These are phyloP conservation scores for Mallotus japonicus DNA, from an alignment of 441 rosid genomes.

Conservation along the genomic window DNA sequence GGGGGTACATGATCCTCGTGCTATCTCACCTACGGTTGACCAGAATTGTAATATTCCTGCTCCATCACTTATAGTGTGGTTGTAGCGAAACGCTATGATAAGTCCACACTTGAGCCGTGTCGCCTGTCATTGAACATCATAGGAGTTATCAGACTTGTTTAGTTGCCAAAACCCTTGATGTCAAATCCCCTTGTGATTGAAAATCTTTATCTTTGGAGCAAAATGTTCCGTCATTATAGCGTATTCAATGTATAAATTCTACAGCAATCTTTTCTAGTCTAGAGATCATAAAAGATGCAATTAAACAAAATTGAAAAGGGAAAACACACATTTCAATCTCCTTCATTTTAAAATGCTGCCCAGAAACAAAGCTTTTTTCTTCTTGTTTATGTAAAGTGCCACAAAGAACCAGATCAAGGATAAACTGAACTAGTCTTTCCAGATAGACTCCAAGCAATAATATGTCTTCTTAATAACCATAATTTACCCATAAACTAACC, in stretches of 20 bases:
- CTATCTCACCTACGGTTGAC: constrained; percentile 32
- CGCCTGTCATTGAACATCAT: constrained; percentile 26
- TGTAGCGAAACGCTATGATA: constrained; percentile 36
- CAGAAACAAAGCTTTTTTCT: too few species aligned
- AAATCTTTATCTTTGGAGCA: neutral
- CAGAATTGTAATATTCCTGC: constrained; percentile 36
- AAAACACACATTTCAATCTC: neutral
- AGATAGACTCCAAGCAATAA: too few species aligned
- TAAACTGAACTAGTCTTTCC: too few species aligned
- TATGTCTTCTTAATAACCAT: too few species aligned
- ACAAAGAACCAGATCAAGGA: too few species aligned
- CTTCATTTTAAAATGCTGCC: too few species aligned
- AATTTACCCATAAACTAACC: too few species aligned
- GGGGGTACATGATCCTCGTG: constrained; percentile 31
- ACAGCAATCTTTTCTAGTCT: neutral
- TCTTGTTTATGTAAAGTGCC: too few species aligned
- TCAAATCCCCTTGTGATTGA: neutral
- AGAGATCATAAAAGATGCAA: neutral
- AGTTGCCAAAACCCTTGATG: neutral
- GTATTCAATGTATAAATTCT: neutral
- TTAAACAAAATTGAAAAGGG: too few species aligned
- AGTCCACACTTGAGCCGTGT: constrained; percentile 47
- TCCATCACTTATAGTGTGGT: constrained; percentile 49
- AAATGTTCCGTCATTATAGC: neutral
- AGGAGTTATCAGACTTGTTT: neutral